Evolutionary conservation across 345 rosid species (phyloP), one percentile per base, ranked within the genome.

Genomic region (Melaleuca quinquenervia): DNA sequence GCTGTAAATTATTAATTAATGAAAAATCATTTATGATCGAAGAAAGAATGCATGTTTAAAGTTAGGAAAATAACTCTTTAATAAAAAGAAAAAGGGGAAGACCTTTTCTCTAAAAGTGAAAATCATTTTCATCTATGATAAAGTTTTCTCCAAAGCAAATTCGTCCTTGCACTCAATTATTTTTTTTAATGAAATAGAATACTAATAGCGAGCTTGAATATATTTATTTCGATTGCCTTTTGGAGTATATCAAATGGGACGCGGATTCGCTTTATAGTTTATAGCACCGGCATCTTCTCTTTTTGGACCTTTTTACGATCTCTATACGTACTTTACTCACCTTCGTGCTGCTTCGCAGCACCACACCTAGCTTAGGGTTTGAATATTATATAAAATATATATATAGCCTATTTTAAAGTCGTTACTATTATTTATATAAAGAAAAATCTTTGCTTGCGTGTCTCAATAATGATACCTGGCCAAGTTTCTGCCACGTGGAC

Each of bases 101-200:
- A n/a, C 11, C 11, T 7, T 29, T 27, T 62, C 41, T 29, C 11
- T 1, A 7, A 18, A 7, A 0, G 11, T 29, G 78, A 32, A 16
- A 16, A 21, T 18, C 6, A 8, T 20, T 32, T 64, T 64, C 2
- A 6, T 32, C 32, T 16, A 18, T 16, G 6, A 8, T 32, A 5
- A 16, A 5, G 3, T 7, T 64, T 32, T 32, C 0, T 1, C 32
- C 0, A 0, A 5, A n/a, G 18, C 6, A 58, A 58, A 6, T 8
- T 6, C 18, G 13, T 4, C 32, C 29, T 56, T 56, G 26, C 11
- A 56, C 62, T 24, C 62, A 58, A 58, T 6, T n/a, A 2, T 12
- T 58, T 58, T 12, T n/a, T 58, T 14, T 2, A 12, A n/a, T 11
- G 15, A 32, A n/a, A 58, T 58, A 58, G n/a, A n/a, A n/a, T 41